Conservation (phyloP, 2,329 filamentous ascomycete genomes). For the Gyromitra esculenta region DNA sequence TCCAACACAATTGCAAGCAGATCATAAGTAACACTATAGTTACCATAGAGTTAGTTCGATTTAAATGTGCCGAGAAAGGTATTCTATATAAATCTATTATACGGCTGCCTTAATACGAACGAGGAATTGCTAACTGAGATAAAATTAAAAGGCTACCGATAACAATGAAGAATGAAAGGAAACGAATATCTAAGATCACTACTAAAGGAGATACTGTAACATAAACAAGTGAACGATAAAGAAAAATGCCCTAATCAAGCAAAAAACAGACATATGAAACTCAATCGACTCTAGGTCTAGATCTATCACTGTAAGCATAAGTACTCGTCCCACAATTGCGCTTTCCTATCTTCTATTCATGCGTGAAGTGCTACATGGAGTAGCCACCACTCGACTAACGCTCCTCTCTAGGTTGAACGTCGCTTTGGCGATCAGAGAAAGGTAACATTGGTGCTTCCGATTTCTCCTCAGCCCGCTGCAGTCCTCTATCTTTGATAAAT, state of each 20-base stretch:
- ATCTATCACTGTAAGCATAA: background rate
- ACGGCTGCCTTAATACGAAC: background rate
- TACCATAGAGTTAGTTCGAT: no score
- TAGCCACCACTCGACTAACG: background rate
- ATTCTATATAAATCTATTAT: no score
- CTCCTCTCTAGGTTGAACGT: background rate
- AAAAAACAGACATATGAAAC: background rate
- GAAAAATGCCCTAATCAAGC: background rate
- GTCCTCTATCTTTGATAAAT: slow-evolving; percentile 66
- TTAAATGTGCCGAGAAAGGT: no score
- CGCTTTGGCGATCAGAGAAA: background rate
- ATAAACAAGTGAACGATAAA: background rate
- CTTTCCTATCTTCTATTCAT: background rate
- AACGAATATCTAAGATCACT: background rate
- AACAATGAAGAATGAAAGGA: background rate
- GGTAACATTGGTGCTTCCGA: background rate
- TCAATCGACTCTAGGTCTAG: no score
- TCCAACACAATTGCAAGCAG: no score
- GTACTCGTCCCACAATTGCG: background rate
- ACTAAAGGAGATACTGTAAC: background rate
- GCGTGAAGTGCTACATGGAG: background rate
- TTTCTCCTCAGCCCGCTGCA: slow-evolving; percentile 60
- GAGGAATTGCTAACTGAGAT: background rate
- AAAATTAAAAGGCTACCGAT: background rate
- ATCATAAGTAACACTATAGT: no score